Evolutionary conservation across 208 protist species (phyloP).

Genomic region (Acanthamoeba rhysodes): DNA sequence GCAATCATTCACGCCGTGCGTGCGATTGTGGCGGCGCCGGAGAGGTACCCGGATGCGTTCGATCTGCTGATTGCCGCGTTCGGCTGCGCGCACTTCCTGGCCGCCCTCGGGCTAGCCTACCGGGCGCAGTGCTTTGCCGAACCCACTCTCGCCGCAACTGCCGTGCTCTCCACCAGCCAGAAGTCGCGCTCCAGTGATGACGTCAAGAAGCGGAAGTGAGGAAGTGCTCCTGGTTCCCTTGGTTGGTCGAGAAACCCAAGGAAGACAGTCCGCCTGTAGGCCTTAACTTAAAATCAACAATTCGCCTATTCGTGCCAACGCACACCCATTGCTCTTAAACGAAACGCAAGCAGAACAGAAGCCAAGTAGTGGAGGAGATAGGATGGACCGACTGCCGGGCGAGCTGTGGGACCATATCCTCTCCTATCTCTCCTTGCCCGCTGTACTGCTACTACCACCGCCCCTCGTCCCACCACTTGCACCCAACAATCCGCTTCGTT

Average conservation of each 20-base stretch:
- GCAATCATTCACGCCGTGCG: constrained; percentile 61
- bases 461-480: not conserved
- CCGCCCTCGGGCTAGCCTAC: not conserved
- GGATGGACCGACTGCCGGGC: not conserved
- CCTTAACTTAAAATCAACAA: no score
- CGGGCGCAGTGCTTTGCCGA: not conserved
- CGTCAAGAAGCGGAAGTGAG: not conserved
- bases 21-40: constrained; percentile 74
- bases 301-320: no score
- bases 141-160: not conserved
- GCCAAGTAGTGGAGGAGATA: no score
- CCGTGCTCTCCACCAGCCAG: not conserved
- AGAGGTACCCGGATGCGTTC: constrained; percentile 82
- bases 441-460: not conserved
- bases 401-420: not conserved
- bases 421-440: not conserved
- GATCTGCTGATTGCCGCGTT: constrained; percentile 81
- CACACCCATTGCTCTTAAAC: no score
- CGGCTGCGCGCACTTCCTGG: constrained; percentile 79
- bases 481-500: no score
- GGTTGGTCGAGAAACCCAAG: not conserved
- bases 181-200: not conserved
- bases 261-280: no score
- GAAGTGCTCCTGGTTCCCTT: not conserved
- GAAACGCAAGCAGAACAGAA: no score